Percentiles rank a stretch among this genome's conserved stretches.
phyloP scores from a whole-genome alignment of 495 filamentous ascomycete genomes.

The Parachaetomium inaequale region DNA sequence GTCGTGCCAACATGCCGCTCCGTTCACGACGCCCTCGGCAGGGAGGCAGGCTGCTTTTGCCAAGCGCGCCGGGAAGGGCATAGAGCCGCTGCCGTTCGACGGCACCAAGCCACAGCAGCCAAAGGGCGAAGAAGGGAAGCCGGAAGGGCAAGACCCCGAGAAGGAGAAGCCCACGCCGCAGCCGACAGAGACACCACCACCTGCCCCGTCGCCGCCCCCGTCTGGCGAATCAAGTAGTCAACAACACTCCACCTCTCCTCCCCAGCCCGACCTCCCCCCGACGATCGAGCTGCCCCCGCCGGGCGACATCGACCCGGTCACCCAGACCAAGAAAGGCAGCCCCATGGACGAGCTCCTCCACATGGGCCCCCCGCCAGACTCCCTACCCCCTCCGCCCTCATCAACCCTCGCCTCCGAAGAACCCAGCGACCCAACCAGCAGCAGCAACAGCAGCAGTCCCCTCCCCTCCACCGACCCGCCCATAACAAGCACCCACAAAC shows the following conservation, averaged over 20 bases:
- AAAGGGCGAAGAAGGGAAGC: not conserved
- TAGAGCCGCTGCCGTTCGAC: slow-evolving; percentile 47
- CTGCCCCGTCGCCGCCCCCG: not conserved
- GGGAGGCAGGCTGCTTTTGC: slow-evolving; percentile 35
- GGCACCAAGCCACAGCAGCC: not conserved
- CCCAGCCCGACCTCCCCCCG: not conserved
- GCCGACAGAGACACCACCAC: not conserved
- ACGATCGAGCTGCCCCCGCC: slow-evolving; percentile 28
- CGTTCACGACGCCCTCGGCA: slow-evolving; percentile 34
- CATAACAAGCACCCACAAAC: slow-evolving; percentile 16
- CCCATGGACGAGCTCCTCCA: slow-evolving; percentile 66
- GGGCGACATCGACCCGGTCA: slow-evolving; percentile 17
- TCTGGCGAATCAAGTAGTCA: not conserved
- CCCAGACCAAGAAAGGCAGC: slow-evolving; percentile 33
- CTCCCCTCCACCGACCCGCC: not conserved
- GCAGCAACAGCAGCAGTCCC: too few relatives aligned
- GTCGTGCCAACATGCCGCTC: slow-evolving; percentile 27
- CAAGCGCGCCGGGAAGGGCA: slow-evolving; percentile 60
- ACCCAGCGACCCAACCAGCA: slow-evolving; percentile 26
- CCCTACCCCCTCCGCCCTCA: slow-evolving; percentile 34
- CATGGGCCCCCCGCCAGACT: slow-evolving; percentile 46
- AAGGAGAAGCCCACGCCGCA: not conserved
- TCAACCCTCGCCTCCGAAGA: slow-evolving; percentile 23
- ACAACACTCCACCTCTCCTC: not conserved
- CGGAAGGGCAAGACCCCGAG: slow-evolving; percentile 2